Conservation (phyloP, 179 eudicot genomes). For the Carnegiea gigantea region DNA sequence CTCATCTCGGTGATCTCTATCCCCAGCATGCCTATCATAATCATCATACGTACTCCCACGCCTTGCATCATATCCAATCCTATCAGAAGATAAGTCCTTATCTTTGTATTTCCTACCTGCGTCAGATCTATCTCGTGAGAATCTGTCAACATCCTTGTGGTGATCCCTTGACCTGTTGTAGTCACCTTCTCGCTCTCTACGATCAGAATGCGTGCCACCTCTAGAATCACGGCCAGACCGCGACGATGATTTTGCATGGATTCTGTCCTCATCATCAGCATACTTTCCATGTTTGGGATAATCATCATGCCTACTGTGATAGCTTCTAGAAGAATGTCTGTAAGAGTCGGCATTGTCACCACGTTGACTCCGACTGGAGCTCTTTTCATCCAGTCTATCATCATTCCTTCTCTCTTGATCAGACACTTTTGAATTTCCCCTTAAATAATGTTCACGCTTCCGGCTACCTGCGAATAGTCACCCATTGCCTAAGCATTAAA, state of each 20-base stretch:
- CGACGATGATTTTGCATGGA: slow-evolving; percentile 45
- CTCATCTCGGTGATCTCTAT: slow-evolving; percentile 53
- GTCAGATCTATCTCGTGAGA: slow-evolving; percentile 58
- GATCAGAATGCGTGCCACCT: slow-evolving; percentile 33
- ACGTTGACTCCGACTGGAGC: slow-evolving; percentile 38
- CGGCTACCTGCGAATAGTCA: slow-evolving; percentile 49
- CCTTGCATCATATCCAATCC: slow-evolving; percentile 46
- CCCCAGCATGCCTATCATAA: slow-evolving; percentile 47
- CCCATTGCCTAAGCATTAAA: slow-evolving; percentile 9
- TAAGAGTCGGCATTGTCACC: slow-evolving; percentile 48
- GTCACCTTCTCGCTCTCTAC: slow-evolving; percentile 48
- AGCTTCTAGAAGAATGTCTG: slow-evolving; percentile 49
- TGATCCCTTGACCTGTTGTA: slow-evolving; percentile 55
- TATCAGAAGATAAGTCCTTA: slow-evolving; percentile 16
- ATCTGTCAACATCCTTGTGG: slow-evolving; percentile 45
- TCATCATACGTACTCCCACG: slow-evolving; percentile 43
- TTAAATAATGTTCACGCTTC: slow-evolving; percentile 38
- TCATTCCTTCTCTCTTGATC: slow-evolving; percentile 48
- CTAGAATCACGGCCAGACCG: slow-evolving; percentile 49
- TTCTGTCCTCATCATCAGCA: slow-evolving; percentile 57
- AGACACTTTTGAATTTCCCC: slow-evolving; percentile 39
- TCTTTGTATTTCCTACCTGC: slow-evolving; percentile 29
- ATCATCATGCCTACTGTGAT: slow-evolving; percentile 53
- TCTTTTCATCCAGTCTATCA: slow-evolving; percentile 45
- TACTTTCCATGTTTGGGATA: slow-evolving; percentile 45